Evolutionary conservation across 164 flowering plant species (phyloP).

Genomic region (Echeveria elegans): DNA sequence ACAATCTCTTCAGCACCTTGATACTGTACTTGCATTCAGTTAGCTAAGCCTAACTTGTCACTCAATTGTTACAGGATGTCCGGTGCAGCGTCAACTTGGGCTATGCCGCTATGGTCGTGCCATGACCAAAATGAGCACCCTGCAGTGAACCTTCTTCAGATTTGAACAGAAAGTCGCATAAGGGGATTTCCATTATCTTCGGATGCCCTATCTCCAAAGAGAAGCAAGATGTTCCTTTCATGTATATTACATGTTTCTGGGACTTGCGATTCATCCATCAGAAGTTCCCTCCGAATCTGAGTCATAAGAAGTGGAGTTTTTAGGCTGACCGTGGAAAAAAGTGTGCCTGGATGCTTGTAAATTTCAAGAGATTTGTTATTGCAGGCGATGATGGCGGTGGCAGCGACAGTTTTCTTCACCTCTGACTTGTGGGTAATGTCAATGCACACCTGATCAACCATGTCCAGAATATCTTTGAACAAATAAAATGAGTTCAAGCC

Average conservation of each 20-base stretch:
- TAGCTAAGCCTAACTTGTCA: too few relatives aligned
- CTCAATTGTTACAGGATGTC: too few relatives aligned
- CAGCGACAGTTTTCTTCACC: too few relatives aligned
- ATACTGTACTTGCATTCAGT: neutral
- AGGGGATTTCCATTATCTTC: neutral
- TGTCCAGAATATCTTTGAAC: constrained; percentile 56
- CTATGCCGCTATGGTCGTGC: neutral
- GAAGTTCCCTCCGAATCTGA: constrained; percentile 31
- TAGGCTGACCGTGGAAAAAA: constrained; percentile 34
- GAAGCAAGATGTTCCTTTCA: neutral
- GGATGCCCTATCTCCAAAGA: neutral
- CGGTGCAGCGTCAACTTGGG: neutral
- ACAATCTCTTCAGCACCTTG: neutral
- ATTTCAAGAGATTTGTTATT: constrained; percentile 18
- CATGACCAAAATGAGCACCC: neutral
- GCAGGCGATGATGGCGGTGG: constrained; percentile 25
- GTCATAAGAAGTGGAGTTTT: constrained; percentile 24
- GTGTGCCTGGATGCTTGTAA: constrained; percentile 38
- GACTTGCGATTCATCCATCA: constrained; percentile 11
- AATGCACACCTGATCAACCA: too few relatives aligned
- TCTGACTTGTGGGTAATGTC: too few relatives aligned
- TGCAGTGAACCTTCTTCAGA: too few relatives aligned
- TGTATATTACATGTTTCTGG: neutral
- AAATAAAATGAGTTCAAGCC: constrained; percentile 37
- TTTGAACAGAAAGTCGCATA: too few relatives aligned